Evolutionary conservation across 768 basidiomycete species (phyloP), one percentile per base, ranked within the genome.

Genomic region (Lactarius sanguifluus): DNA sequence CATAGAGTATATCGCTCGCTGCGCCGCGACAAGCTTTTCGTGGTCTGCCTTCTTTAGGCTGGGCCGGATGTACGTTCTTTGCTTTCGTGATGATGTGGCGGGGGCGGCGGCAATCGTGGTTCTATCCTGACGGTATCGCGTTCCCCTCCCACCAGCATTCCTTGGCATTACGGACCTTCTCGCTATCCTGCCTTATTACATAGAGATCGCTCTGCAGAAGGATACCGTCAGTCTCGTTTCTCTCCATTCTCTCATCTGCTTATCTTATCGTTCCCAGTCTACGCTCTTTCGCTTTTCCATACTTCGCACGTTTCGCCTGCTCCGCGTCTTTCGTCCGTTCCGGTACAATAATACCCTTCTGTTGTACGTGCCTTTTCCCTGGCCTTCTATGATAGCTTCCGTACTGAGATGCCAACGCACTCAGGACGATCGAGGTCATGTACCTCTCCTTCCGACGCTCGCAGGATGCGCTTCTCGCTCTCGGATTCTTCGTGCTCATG

Each of bases 341-440:
- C 85, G 88, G 64, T 88, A 93, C 72, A 92, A 88, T 68, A 87
- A 87, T 71, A 91, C 89, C 18, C 87, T 93, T 64, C 81, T 94
- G n/a, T 77, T 93, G 87, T 92, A 75, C 81, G 57, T 38, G 5
- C 52, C 23, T 7, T 64, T 5, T 43, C 28, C 3, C 45, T 62
- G 16, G 18, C 30, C 60, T 15, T 18, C 43, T 61, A n/a, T n/a
- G n/a, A n/a, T n/a, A 16, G 55, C 30, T 20, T 8, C 54, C 16
- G 7, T 56, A 8, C 20, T 5, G 3, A 55, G 64, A 30, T 25
- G 36, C 34, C 54, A 12, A 13, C 56, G 23, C 63, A 10, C 56
- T n/a, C 62, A 92, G 91, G 56, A 93, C 92, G 0, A 93, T 93
- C 58, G 91, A 94, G 79, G 92, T 93, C 71, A 97, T 96, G 94